Base-by-base conservation (phyloP, 345 rosid genomes). In the Kandelia obovata region DNA sequence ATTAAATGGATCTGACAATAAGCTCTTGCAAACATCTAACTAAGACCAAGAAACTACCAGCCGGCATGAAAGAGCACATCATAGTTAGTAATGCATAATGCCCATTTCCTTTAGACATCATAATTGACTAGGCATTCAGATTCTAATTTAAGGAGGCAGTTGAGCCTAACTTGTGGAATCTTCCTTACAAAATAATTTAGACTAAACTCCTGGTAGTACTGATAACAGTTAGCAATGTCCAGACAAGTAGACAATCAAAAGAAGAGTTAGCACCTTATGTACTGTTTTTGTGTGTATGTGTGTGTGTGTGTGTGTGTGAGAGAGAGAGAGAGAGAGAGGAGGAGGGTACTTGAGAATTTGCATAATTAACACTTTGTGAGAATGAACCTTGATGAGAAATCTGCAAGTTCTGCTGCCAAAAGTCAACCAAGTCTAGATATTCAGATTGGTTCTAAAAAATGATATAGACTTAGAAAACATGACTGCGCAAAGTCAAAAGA, bases 381-480 rank as follows among this genome's bases (percentile, higher is more conserved):
- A 73, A 79, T 52, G 77, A 71, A 10, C 80, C 86, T 70, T 77
- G 83, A 65, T 77, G 76, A 72, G 88, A 76, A 46, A 89, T 79
- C 90, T 91, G 96, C 68, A 68, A 64, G 77, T 73, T 73, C 65
- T 51, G 58, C 65, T 25, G 59, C 73, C 52, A 64, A 65, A 62
- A 7, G 58, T 55, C 15, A 55, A 26, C 58, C 57, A 26, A 32
- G 66, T 46, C 43, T 7, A 58, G 6, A 51, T 25, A 1, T 57
- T 27, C 26, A 19, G 27, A 23, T 47, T 46, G 43, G 16, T 31
- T 15, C 21, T 13, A 27, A n/a, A 32, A 20, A 55, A 62, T 28
- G 20, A 59, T 10, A 59, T 6, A 34, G 9, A 34, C 37, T 34
- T 34, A 34, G 9, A 8, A 47, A 53, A 43, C 62, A 27, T 17